Base-by-base conservation (phyloP, 192 early-diverging fungal genomes). In the Podila verticillata region DNA sequence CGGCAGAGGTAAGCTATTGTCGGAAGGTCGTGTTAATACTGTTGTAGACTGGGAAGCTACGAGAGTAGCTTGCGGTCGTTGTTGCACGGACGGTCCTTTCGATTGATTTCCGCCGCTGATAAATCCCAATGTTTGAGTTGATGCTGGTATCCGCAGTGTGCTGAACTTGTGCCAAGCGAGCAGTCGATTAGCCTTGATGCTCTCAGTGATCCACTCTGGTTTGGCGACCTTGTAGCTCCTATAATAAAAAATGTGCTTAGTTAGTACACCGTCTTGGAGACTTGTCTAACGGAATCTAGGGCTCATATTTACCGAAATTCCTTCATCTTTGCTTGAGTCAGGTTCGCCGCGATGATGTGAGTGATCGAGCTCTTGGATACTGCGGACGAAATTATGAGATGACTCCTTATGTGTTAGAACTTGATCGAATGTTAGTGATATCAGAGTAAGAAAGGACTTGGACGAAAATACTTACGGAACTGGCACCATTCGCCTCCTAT, bases 201-300 rank as follows among this genome's bases (percentile, higher is more conserved):
- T 90, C 29, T 98, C 93, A 1, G 85, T 78, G 7, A 98, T 81
- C 96, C 96, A 98, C 28, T 87, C 87, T 26, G 93, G 91, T 22
- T 72, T 87, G 10, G 91, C 93, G 0, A 94, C 88, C 35, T 87
- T 88, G 80, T 92, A 94, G 35, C 83, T 81, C 28, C 89, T 88
- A 5, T 1, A 54, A 54, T 19, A 24, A 54, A 3, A 54, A 54
- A 7, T 9, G 51, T 22, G 0, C 51, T 24, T 7, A 19, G 5
- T 44, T 15, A 44, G 39, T 0, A 44, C 39, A 44, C 4, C 17
- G 10, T 12, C 39, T 44, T 1, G 7, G 39, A 44, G 51, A 24
- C 5, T 7, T 7, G 20, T 22, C 7, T 26, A 0, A 31, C n/a
- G 13, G 19, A 34, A 26, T 0, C 3, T 31, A 30, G 39, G 39